Base-by-base conservation (phyloP, 345 rosid species). In the Bretschneidera sinensis region DNA sequence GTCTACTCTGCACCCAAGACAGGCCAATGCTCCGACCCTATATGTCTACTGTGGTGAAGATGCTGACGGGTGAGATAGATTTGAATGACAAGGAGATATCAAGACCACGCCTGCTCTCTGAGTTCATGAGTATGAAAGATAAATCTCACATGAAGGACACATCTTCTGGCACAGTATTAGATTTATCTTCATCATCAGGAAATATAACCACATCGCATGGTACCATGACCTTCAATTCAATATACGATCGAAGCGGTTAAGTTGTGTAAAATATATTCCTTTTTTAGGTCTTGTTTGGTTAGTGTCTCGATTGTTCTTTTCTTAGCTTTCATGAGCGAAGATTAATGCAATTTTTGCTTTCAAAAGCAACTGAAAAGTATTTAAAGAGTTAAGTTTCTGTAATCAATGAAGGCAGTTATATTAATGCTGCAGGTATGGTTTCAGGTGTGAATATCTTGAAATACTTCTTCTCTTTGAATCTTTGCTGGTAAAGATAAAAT, bases 1-100 rank as follows among this genome's bases (percentile, higher is more conserved):
- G 81, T 13, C 81, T 85, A 28, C 81, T 82, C n/a, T 80, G 91
- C 85, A 82, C 84, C 54, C 91, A 85, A 65, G 91, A 82, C 39
- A 55, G 48, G 71, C 71, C 91, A 18, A 82, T 74, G 66, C 71
- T 68, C 52, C 78, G 91, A 23, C 91, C 91, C 17, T 33, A 71
- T 54, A 85, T 85, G 85, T 65, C 87, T 11, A 61, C 65, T 0
- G 77, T 69, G 66, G 76, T 76, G 20, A 55, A 71, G 68, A 80
- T 85, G 91, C 78, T 85, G 19, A 64, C 24, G 2, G 79, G 80
- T n/a, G 76, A 82, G 54, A 18, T 60, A 49, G 71, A 76, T 28
- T 60, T 84, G 54, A 45, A 34, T 9, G 69, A 56, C 19, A 65
- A 59, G 76, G 63, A 71, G 57, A 79, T 81, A 53, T 60, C 79